Evolutionary conservation across 2,329 filamentous ascomycete species (phyloP).

Genomic region (Phialophora verrucosa): DNA sequence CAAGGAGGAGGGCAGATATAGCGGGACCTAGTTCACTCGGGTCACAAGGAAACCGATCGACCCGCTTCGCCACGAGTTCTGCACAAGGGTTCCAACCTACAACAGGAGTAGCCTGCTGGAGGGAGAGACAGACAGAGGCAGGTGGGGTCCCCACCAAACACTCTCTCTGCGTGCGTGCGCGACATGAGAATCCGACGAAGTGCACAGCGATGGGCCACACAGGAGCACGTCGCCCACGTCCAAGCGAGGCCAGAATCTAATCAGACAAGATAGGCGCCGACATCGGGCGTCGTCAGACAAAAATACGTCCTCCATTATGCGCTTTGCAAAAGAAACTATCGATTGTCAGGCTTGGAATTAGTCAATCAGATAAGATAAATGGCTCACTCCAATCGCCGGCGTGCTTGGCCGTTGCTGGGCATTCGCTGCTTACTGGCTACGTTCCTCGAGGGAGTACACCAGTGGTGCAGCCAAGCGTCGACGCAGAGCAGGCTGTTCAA

Average conservation of each 20-base stretch:
- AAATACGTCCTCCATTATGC: not conserved
- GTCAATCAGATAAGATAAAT: constrained; percentile 36
- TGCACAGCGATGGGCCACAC: not conserved
- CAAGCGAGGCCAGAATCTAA: constrained; percentile 20
- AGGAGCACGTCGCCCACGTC: not conserved
- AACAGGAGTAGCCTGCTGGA: not conserved
- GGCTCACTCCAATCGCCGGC: constrained; percentile 21
- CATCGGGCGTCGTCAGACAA: constrained; percentile 13
- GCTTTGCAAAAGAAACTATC: not conserved
- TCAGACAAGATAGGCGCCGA: constrained; percentile 35
- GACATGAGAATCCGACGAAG: not conserved
- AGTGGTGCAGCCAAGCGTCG: not conserved
- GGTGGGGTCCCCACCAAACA: not conserved
- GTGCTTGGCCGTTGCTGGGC: constrained; percentile 1
- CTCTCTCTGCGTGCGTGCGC: not conserved
- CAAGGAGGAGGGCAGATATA: not conserved
- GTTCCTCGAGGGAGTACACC: not conserved
- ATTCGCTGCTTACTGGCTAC: constrained; percentile 12
- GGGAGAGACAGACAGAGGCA: not conserved
- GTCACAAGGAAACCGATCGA: not conserved
- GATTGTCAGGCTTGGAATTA: constrained; percentile 15
- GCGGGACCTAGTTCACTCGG: not conserved
- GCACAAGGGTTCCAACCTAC: not conserved
- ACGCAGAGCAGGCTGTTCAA: not conserved
- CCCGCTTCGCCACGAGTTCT: not conserved